Evolutionary conservation across 352 stramenopile species (phyloP), one percentile per base, ranked within the genome.

Genomic region (Pythium phragmitis): DNA sequence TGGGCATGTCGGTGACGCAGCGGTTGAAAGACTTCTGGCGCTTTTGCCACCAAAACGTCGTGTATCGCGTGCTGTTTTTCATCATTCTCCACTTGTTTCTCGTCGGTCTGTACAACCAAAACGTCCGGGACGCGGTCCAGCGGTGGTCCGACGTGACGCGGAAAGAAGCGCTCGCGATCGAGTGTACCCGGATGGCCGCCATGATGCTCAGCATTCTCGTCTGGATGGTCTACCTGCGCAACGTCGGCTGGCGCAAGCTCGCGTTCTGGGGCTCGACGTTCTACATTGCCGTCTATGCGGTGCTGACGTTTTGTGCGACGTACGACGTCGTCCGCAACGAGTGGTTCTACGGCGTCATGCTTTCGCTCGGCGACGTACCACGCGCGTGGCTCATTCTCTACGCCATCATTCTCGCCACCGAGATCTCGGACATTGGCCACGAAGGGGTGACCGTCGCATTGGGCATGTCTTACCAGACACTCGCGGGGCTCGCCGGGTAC

Each of bases 361-460:
- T 63, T 0, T 60, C 60, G 1, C 17, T 87, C 1, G 36, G 70
- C 3, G 67, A 73, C n/a, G 65, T 85, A 33, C 70, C 76, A 0
- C 74, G 76, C 17, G 69, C 52, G 5, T 79, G 68, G 70, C 55
- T 86, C n/a, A 39, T 74, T 45, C 41, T 91, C 9, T 82, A 74
- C 37, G 65, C 48, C 1, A 43, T 87, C 39, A 26, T 85, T 11
- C 56, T 71, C 2, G 65, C 69, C 2, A 85, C 76, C 1, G 82
- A 91, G 53, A 80, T 89, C 55, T 66, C 80, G 1, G 65, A 81
- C 26, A 57, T 76, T 7, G 82, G 78, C 5, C 71, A 68, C 19
- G 79, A 89, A 60, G 82, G 80, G 3, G 76, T 75, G 26, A 87
- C 73, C 1, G 72, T 87, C 21, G 78, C 76, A 0, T 43, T 88